Evolutionary conservation across 345 rosid species (phyloP), one percentile per base, ranked within the genome.

Genomic region (Mangifera indica): DNA sequence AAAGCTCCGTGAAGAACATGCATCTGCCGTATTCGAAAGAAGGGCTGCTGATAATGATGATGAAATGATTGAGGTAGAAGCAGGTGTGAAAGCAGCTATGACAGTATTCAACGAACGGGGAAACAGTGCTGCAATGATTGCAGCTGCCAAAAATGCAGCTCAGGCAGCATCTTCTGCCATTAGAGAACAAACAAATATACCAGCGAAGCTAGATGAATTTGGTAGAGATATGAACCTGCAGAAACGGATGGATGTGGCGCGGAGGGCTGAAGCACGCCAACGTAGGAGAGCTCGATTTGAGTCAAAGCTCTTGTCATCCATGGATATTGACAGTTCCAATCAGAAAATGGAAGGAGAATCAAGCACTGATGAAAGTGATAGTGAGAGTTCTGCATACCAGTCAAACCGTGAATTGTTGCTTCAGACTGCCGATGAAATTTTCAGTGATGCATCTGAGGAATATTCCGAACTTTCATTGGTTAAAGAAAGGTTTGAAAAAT

Each of bases 341-440:
- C 83, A 73, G 77, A 92, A 88, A 86, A 68, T 89, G 76, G 98
- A 94, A 85, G 98, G 98, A 72, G 98, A 94, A 84, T 92, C 97
- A 8, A 92, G 96, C 86, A 89, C 96, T 53, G 99, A 95, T 82
- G 98, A 94, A 84, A 94, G 98, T 67, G 97, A 94, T 76, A 84
- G 88, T 78, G 99, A 94, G 79, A 85, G 79, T 78, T 80, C 83
- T 71, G 97, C 98, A 71, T 92, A 90, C 75, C 81, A 80, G 81
- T 92, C 95, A 60, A 86, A 78, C 75, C 82, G 93, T 34, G 87
- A 86, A 69, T 66, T 66, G 74, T 79, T 90, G 77, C 93, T 95
- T 67, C 85, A 84, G 77, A 82, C 86, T 53, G 98, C 93, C 26
- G 93, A 86, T 83, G 82, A 87, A 78, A 81, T 92, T 68, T 90